phyloP scores from a whole-genome alignment of 2,329 filamentous ascomycete species.

The Alternaria novae-zelandiae region DNA sequence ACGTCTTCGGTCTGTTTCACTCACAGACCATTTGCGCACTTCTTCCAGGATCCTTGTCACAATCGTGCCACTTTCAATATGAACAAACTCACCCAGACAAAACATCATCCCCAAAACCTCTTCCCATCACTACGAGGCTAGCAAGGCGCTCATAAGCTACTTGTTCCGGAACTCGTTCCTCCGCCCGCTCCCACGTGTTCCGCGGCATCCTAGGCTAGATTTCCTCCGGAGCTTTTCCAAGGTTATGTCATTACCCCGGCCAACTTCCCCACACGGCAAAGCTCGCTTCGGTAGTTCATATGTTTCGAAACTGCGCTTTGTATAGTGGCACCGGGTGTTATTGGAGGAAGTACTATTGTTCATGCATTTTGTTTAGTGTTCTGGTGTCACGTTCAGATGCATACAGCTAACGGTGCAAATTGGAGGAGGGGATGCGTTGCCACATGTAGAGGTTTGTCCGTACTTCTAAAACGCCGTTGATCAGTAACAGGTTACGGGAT shows the following conservation, averaged over 20 bases:
- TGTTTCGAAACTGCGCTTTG: conserved; percentile 10
- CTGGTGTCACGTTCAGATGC: background rate
- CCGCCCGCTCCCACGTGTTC: background rate
- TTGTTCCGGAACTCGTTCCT: background rate
- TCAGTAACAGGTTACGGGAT: background rate
- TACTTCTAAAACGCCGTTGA: background rate
- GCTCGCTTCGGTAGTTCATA: conserved; percentile 1
- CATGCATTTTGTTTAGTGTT: background rate
- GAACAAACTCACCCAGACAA: background rate
- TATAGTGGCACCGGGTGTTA: background rate
- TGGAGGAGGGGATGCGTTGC: conserved; percentile 1
- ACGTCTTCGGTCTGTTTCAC: background rate
- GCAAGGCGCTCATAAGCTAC: background rate
- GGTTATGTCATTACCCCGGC: too few relatives aligned
- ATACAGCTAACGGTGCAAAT: background rate
- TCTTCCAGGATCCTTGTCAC: background rate
- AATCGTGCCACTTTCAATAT: background rate
- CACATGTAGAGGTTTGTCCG: background rate
- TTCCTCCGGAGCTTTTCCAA: conserved; percentile 1
- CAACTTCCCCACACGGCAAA: background rate
- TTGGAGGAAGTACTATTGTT: conserved; percentile 13
- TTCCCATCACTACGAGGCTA: background rate
- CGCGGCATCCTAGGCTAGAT: background rate
- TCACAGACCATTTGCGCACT: background rate
- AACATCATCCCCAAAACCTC: background rate